Base-by-base conservation (phyloP, 495 filamentous ascomycete genomes). In the Ascobolus immersus region DNA sequence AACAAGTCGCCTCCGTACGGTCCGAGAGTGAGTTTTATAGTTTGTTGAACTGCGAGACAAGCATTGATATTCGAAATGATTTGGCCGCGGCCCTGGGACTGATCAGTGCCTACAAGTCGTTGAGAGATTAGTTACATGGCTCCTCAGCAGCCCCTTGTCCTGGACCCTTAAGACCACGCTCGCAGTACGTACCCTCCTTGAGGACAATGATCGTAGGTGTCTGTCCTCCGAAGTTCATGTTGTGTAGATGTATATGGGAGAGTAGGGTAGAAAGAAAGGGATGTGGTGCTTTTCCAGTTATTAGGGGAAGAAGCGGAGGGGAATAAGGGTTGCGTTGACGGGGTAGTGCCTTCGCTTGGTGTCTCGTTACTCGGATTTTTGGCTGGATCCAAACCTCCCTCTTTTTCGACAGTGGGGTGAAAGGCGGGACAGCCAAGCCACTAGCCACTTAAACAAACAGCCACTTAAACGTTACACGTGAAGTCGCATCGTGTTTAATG, bases 21-120 rank as follows among this genome's bases (percentile, higher is more conserved):
- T n/a, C 86, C 86, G 28, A 96, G 60, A 10, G 86, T 96, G 49
- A 73, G 77, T 60, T 82, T 77, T 53, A 96, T 78, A 37, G 86
- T 93, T 24, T 75, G 66, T 56, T 96, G 86, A 21, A 96, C 84
- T n/a, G 84, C 82, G 47, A 91, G 62, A 56, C 86, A 96, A 40
- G 84, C 86, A 60, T 91, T 92, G 58, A 96, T 94, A 55, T 96
- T 96, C 34, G 84, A 90, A 49, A 96, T 66, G 45, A 96, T 76
- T 60, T 96, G 86, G 35, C 84, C 82, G 53, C 84, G 84, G 44
- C 86, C 86, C 56, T 96, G 86, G 14, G 86, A 92, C 39, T 80
- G 65, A 58, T 96, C 86, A 56, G 86, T 96, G 42, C 86, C 86
- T 92, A 45, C 41, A 46, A n/a, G n/a, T n/a, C n/a, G n/a, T n/a